These are phyloP conservation scores for Staphylotrichum tortipilum DNA, from an alignment of 495 filamentous ascomycete species.

Conservation along the genomic window DNA sequence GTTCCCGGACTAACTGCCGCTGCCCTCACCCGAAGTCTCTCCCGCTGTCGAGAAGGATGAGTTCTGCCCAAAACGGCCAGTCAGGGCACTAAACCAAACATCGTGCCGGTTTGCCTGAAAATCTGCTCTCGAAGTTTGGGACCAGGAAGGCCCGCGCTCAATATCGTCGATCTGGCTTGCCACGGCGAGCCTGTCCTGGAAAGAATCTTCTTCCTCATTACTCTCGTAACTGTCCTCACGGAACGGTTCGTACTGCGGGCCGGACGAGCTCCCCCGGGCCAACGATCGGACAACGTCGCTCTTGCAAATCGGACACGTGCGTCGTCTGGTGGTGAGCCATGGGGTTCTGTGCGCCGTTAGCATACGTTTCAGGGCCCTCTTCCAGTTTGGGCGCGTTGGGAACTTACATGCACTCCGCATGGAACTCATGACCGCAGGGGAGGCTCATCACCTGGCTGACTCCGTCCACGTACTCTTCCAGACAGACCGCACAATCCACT, in stretches of 20 bases:
- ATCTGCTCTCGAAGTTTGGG: not conserved
- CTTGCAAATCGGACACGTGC: constrained; percentile 97
- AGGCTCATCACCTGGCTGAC: constrained; percentile 93
- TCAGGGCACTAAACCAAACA: constrained; percentile 1
- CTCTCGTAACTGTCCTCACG: constrained; percentile 41
- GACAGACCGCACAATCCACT: constrained; percentile 91
- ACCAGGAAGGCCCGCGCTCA: constrained; percentile 3
- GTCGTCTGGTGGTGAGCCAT: constrained; percentile 90
- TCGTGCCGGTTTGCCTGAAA: constrained; percentile 1
- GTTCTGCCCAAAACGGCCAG: not conserved
- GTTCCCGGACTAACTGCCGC: not conserved
- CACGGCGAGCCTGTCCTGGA: not conserved
- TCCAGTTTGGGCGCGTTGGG: not conserved
- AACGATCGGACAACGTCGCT: constrained; percentile 74
- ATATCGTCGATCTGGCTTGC: constrained; percentile 2
- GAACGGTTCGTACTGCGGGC: constrained; percentile 40
- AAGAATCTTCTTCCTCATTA: constrained; percentile 15
- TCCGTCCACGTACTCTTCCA: constrained; percentile 95
- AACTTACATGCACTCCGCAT: constrained; percentile 96
- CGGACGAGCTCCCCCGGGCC: constrained; percentile 38
- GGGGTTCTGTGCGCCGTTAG: constrained; percentile 62
- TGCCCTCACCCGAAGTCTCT: not conserved
- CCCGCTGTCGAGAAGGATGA: not conserved
- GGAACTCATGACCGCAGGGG: constrained; percentile 98
- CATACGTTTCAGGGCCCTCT: not conserved